Evolutionary conservation across 1,284 basidiomycete genomes (phyloP).

Genomic region (Tetrapyrgos nigripes): DNA sequence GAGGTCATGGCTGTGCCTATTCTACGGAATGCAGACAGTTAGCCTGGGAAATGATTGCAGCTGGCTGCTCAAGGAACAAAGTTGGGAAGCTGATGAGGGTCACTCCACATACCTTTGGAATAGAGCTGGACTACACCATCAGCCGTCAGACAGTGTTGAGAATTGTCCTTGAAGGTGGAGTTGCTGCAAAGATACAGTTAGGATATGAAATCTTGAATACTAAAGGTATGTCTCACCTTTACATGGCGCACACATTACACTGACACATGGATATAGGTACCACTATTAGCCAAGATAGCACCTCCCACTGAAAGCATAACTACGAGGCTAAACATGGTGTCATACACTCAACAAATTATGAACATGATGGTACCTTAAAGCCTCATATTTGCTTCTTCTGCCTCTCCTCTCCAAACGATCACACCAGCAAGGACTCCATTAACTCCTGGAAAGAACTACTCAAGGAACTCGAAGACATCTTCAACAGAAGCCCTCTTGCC

Average conservation of each 20-base stretch:
- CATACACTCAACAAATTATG: background rate
- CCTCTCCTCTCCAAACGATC: conserved; percentile 18
- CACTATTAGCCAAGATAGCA: conserved; percentile 15
- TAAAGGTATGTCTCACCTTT: conserved; percentile 6
- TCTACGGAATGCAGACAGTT: too few species aligned
- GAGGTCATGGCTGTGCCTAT: too few species aligned
- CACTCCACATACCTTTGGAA: background rate
- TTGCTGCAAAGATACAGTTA: conserved; percentile 18
- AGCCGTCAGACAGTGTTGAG: conserved; percentile 16
- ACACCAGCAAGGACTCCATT: conserved; percentile 6
- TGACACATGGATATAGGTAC: conserved; percentile 2
- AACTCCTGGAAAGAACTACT: background rate
- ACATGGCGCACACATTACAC: background rate
- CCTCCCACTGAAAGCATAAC: conserved; percentile 13
- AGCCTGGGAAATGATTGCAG: background rate
- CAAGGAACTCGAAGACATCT: conserved; percentile 1
- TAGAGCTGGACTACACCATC: conserved; percentile 2
- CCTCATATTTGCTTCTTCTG: conserved; percentile 11
- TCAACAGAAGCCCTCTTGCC: conserved; percentile 17
- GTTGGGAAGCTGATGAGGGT: background rate
- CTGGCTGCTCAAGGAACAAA: background rate
- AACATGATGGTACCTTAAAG: too few species aligned
- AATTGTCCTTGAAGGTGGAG: conserved; percentile 17
- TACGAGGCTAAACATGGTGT: conserved; percentile 10
- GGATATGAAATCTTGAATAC: conserved; percentile 15